These are phyloP conservation scores for Meira nashicola DNA, from an alignment of 1,284 basidiomycete species.

Conservation along the genomic window DNA sequence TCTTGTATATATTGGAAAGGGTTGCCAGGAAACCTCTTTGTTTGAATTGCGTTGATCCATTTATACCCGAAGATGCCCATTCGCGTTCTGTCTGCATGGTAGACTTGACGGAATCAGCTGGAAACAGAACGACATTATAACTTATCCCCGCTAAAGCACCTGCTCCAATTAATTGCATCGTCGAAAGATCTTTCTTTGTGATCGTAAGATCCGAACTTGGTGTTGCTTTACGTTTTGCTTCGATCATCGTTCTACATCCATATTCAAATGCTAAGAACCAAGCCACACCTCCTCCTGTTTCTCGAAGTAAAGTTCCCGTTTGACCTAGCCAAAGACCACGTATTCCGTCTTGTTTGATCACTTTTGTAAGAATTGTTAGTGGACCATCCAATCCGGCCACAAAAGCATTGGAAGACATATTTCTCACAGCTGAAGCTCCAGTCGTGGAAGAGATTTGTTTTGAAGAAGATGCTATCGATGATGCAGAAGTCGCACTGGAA, in stretches of 20 bases:
- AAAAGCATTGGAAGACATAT: slow-evolving; percentile 3
- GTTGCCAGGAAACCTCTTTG: slow-evolving; percentile 65
- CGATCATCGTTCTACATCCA: slow-evolving; percentile 31
- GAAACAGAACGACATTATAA: slow-evolving; percentile 62
- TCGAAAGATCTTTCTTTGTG: slow-evolving; percentile 59
- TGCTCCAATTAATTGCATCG: slow-evolving; percentile 76
- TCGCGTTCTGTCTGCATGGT: slow-evolving; percentile 92
- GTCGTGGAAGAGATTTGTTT: neutral
- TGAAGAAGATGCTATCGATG: slow-evolving; percentile 17
- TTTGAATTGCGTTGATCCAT: slow-evolving; percentile 52
- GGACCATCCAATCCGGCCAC: slow-evolving; percentile 62
- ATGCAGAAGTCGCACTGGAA: slow-evolving; percentile 31
- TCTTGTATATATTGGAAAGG: slow-evolving; percentile 69
- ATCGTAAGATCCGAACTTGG: slow-evolving; percentile 37
- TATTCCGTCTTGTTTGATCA: slow-evolving; percentile 65
- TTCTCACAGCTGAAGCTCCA: slow-evolving; percentile 20
- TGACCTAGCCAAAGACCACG: slow-evolving; percentile 82
- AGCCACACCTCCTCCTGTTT: slow-evolving; percentile 77
- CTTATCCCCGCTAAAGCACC: slow-evolving; percentile 81
- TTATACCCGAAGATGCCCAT: slow-evolving; percentile 56
- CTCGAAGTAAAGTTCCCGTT: slow-evolving; percentile 70
- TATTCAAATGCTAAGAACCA: slow-evolving; percentile 82
- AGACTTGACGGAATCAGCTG: slow-evolving; percentile 86
- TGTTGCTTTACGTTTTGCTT: slow-evolving; percentile 30
- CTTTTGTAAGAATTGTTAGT: slow-evolving; percentile 63